Evolutionary conservation across 139 green algal species (phyloP).

Genomic region (Nannochloris sp.): DNA sequence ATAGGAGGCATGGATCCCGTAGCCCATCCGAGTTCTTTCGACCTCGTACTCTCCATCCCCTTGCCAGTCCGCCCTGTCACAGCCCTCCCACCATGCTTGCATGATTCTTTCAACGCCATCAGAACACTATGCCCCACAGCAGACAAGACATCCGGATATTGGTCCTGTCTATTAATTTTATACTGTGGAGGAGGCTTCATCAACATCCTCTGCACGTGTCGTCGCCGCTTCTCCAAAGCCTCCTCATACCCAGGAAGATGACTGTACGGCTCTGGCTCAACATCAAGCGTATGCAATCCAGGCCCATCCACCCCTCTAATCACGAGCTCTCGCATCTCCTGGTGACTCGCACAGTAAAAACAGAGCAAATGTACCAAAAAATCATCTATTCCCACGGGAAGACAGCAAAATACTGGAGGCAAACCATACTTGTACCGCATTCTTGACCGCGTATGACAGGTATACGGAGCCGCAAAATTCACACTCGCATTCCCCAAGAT

Average conservation of each 20-base stretch:
- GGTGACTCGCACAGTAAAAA: slow-evolving; percentile 26
- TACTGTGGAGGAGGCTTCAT: no score
- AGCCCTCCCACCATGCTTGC: no score
- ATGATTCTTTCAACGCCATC: no score
- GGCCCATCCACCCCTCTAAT: slow-evolving; percentile 37
- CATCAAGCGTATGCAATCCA: slow-evolving; percentile 30
- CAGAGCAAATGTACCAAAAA: slow-evolving; percentile 36
- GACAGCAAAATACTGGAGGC: slow-evolving; percentile 22
- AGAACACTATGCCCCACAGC: no score
- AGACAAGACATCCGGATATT: no score
- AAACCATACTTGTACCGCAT: slow-evolving; percentile 28
- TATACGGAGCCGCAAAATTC: slow-evolving; percentile 33
- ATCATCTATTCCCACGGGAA: slow-evolving; percentile 33
- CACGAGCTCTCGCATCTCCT: slow-evolving; percentile 26
- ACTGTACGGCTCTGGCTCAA: slow-evolving; percentile 18
- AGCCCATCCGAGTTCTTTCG: no score
- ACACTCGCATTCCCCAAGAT: slow-evolving; percentile 22
- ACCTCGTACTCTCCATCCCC: no score
- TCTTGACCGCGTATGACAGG: slow-evolving; percentile 29
- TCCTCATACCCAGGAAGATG: background rate
- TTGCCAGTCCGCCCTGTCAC: no score
- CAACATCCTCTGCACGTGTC: no score
- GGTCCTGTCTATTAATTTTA: no score
- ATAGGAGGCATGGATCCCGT: no score
- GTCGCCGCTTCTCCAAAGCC: background rate